These are phyloP conservation scores for Boletellus dicymbophilus DNA, from an alignment of 1,284 basidiomycete species.

Conservation along the genomic window DNA sequence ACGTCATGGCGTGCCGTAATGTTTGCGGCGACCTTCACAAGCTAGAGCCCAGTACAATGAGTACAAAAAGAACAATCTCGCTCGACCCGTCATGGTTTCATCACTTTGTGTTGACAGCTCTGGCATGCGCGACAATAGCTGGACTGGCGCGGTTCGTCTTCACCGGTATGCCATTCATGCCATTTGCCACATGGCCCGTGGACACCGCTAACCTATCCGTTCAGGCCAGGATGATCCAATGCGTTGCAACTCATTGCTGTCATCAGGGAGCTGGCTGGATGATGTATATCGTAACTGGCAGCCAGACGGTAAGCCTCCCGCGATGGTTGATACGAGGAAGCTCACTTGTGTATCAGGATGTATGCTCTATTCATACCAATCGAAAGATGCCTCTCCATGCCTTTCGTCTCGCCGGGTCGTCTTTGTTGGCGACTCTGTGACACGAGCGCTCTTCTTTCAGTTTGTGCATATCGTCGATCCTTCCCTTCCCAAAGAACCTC, in stretches of 20 bases:
- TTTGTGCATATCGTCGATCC: constrained; percentile 62
- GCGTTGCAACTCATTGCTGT: constrained; percentile 72
- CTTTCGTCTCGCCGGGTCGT: constrained; percentile 56
- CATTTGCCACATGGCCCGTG: neutral
- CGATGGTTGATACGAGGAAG: neutral
- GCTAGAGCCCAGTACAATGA: constrained; percentile 15
- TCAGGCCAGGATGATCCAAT: constrained; percentile 72
- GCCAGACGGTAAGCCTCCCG: constrained; percentile 64
- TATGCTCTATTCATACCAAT: constrained; percentile 67
- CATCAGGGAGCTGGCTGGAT: constrained; percentile 81
- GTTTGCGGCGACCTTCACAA: too few species aligned
- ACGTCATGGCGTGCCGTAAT: too few species aligned
- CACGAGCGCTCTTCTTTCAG: constrained; percentile 79
- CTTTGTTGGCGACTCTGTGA: constrained; percentile 87
- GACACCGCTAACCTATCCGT: neutral
- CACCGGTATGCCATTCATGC: constrained; percentile 42
- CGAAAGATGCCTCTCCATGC: constrained; percentile 55
- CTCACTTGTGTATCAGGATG: constrained; percentile 53
- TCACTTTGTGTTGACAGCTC: constrained; percentile 43
- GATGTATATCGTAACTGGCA: constrained; percentile 73
- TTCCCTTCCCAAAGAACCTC: constrained; percentile 52
- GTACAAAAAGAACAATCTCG: constrained; percentile 28
- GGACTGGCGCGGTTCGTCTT: constrained; percentile 49
- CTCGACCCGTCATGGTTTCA: constrained; percentile 59
- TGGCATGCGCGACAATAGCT: constrained; percentile 39